Conservation (phyloP, 2,329 filamentous ascomycete genomes). For the Alternaria hordeiaustralica region DNA sequence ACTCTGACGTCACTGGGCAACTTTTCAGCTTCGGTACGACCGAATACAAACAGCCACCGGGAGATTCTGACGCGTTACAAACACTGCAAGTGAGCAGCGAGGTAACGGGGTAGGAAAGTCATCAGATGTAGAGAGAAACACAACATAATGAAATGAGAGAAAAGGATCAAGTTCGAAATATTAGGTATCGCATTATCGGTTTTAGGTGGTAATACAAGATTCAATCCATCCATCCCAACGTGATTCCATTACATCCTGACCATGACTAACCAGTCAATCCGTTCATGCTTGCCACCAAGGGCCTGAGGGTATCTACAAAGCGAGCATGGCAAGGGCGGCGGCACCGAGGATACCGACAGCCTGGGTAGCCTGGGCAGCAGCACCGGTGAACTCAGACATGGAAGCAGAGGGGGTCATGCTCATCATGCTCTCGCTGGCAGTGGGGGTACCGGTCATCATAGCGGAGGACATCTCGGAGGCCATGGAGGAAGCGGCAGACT, state of each 20-base stretch:
- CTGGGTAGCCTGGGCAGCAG: conserved; percentile 41
- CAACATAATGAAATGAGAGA: rapidly evolving
- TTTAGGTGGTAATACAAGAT: not conserved
- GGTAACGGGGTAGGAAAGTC: not conserved
- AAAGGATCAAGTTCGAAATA: not conserved
- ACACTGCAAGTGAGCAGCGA: too few species aligned
- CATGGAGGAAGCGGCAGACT: conserved; percentile 14
- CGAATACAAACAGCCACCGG: not conserved
- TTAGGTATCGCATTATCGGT: not conserved
- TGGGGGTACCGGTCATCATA: conserved; percentile 11
- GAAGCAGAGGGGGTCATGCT: conserved; percentile 12
- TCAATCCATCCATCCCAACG: not conserved
- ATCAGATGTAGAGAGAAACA: not conserved
- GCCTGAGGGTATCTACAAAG: conserved; percentile 35
- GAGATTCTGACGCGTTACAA: not conserved
- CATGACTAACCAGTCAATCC: not conserved
- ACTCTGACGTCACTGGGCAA: not conserved
- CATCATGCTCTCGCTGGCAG: not conserved
- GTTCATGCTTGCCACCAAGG: not conserved
- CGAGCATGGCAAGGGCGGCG: conserved; percentile 44
- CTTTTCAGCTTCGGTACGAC: not conserved
- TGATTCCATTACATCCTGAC: conserved; percentile 1
- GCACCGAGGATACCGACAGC: conserved; percentile 44
- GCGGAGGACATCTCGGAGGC: conserved; percentile 17
- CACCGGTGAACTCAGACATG: conserved; percentile 42